Evolutionary conservation across 1,139 yeast genomes (phyloP), one percentile per base, ranked within the genome.

Genomic region (Sugiyamaella novakii): DNA sequence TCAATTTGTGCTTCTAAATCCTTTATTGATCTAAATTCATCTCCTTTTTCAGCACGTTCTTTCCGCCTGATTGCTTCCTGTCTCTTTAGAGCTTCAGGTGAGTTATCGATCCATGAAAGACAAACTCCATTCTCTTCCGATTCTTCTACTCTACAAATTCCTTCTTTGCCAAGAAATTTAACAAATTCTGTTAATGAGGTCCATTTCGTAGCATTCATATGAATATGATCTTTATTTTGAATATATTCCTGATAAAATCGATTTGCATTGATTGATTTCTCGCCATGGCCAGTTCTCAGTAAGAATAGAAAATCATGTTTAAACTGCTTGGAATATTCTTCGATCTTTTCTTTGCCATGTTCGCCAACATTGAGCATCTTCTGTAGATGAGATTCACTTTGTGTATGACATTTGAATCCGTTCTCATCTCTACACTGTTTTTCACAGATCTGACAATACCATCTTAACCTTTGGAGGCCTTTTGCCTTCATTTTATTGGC

Each of bases 361-460:
- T 77, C 72, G 5, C 73, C 72, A 55, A 63, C 66, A 3, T 64
- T 55, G 40, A 67, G 60, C 52, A 83, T 77, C 50, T 79, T 79
- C 24, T 79, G 77, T 43, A 78, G 69, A 65, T 92, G 99, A 1
- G 87, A 76, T 37, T 87, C 89, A 12, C 95, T 83, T 54, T 77
- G 76, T 15, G 84, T 74, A 66, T 92, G 99, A 63, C 92, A 86
- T 62, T 85, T 84, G 71, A 87, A 92, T 28, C 98, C 99, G 68
- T 92, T 92, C 55, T 87, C 92, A 65, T 94, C 99, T 48, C 98
- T 74, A 65, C 98, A 91, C 69, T 92, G 99, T 62, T 91, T 88
- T 61, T 77, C 79, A 62, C 99, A 92, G 2, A 87, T 77, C 66
- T 92, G 98, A 66, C 99, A 92, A 67, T 89, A 92, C 75, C 80